Base-by-base conservation (phyloP, 2,329 filamentous ascomycete genomes). In the Juglanconis sp. region DNA sequence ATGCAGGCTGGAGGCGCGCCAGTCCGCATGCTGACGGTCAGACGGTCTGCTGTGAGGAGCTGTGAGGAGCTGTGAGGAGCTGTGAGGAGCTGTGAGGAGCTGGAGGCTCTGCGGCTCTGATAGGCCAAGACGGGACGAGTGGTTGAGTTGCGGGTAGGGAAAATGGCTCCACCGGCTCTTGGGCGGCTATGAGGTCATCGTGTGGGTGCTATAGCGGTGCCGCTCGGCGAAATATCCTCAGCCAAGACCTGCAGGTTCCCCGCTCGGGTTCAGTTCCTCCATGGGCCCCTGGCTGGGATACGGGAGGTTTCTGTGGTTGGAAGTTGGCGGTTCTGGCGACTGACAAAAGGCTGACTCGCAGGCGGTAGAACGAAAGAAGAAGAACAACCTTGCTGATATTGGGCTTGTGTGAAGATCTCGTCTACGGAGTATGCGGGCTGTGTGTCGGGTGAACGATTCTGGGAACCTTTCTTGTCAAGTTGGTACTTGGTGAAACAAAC, bases 161-260 rank as follows among this genome's bases (percentile, higher is more conserved):
- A 30, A 1, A 34, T 42, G 51, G 31, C 30, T 50, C 54, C 35
- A 49, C 49, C 34, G 44, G 44, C 35, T 44, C n/a, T 24, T 61
- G 44, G 53, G 30, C 4, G 38, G 24, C 17, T 15, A 57, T 62
- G 60, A 59, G 52, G 52, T 59, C 56, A 59, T 56, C 40, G 40
- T 40, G 51, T 56, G 53, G 58, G 15, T 30, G 31, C 47, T 51
- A 32, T 53, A 24, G 24, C 24, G 24, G 24, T 24, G 2, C 24
- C 24, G 24, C 17, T 58, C 54, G 54, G 54, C 55, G 40, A 57
- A 57, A 61, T 32, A 35, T 59, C 34, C 36, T 13, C 44, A 54
- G 57, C 60, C 60, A 62, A 53, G 60, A 34, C 40, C 34, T 52
- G 31, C 60, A 57, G 60, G 31, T 62, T 63, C 61, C 61, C 61